Percentiles rank a stretch among this genome's conserved stretches.
Evolutionary conservation across 768 basidiomycete species (phyloP).

Genomic region (Mycena amicta): DNA sequence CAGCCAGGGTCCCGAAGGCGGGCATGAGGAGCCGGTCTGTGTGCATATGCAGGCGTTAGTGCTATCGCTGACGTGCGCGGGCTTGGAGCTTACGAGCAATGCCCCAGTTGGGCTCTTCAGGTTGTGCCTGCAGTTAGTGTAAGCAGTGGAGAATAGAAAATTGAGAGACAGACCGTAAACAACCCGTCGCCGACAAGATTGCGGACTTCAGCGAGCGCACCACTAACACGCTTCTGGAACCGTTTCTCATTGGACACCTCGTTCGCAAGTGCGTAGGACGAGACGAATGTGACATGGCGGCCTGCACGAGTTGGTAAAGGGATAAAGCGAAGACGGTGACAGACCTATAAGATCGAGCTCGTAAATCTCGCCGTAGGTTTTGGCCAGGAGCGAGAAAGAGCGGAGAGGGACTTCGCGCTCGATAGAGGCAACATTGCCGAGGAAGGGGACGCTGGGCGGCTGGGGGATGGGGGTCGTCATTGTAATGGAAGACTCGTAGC

Average conservation of each 20-base stretch:
- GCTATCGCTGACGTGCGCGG: background rate
- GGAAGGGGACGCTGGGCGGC: conserved; percentile 43
- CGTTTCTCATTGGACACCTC: conserved; percentile 44
- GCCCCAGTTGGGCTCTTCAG: conserved; percentile 49
- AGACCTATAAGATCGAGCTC: conserved; percentile 38
- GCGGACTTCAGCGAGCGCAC: conserved; percentile 36
- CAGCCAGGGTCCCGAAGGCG: conserved; percentile 41
- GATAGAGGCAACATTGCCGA: conserved; percentile 41
- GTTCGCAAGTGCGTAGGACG: conserved; percentile 38
- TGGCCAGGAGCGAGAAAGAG: conserved; percentile 37
- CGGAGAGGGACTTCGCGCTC: conserved; percentile 39
- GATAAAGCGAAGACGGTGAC: background rate
- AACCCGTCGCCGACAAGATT: conserved; percentile 43
- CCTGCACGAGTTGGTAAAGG: conserved; percentile 18
- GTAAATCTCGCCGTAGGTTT: conserved; percentile 46
- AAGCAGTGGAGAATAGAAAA: background rate
- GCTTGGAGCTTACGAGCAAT: conserved; percentile 39
- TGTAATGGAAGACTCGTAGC: background rate
- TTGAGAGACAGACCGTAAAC: conserved; percentile 34
- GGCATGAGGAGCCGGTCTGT: conserved; percentile 37
- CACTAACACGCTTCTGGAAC: conserved; percentile 41
- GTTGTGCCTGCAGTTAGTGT: conserved; percentile 32
- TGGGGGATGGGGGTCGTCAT: conserved; percentile 45
- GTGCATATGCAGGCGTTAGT: background rate
- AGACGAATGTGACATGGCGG: conserved; percentile 30